Evolutionary conservation across 805 yeast species (phyloP).

Genomic region (Lachancea meyersii): DNA sequence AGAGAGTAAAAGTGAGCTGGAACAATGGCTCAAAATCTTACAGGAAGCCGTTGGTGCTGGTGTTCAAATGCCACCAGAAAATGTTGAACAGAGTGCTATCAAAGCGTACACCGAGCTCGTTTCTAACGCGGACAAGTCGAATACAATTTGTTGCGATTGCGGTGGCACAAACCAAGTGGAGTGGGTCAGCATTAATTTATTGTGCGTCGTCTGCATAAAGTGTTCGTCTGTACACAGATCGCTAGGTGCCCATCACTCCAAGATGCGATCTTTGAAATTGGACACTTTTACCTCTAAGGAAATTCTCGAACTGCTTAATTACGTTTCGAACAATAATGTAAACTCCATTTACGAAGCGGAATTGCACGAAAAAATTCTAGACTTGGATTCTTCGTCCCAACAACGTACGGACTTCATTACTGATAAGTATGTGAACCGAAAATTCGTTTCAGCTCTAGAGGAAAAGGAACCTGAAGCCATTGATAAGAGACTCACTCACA

Average conservation of each 20-base stretch:
- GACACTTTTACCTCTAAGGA: conserved; percentile 64
- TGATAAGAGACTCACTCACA: conserved; percentile 26
- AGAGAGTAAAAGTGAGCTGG: conserved; percentile 57
- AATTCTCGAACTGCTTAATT: conserved; percentile 46
- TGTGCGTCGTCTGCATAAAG: conserved; percentile 69
- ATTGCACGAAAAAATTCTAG: conserved; percentile 18
- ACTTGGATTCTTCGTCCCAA: conserved; percentile 37
- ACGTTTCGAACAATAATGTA: conserved; percentile 47
- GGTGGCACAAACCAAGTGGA: conserved; percentile 59
- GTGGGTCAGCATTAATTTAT: conserved; percentile 76
- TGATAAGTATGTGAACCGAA: conserved; percentile 55
- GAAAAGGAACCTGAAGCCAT: conserved; percentile 10
- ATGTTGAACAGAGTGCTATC: not conserved
- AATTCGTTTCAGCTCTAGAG: conserved; percentile 33
- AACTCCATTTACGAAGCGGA: conserved; percentile 58
- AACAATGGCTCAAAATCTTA: conserved; percentile 39
- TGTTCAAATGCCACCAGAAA: not conserved
- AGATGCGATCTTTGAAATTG: conserved; percentile 68
- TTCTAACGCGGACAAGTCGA: conserved; percentile 42
- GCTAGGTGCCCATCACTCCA: conserved; percentile 75
- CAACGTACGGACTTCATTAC: conserved; percentile 55
- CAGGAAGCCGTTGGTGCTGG: conserved; percentile 2
- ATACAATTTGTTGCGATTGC: conserved; percentile 74
- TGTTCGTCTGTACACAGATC: conserved; percentile 89
- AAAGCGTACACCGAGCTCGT: conserved; percentile 22